These are phyloP conservation scores for Pythium biforme DNA, from an alignment of 352 stramenopile species.

Conservation along the genomic window DNA sequence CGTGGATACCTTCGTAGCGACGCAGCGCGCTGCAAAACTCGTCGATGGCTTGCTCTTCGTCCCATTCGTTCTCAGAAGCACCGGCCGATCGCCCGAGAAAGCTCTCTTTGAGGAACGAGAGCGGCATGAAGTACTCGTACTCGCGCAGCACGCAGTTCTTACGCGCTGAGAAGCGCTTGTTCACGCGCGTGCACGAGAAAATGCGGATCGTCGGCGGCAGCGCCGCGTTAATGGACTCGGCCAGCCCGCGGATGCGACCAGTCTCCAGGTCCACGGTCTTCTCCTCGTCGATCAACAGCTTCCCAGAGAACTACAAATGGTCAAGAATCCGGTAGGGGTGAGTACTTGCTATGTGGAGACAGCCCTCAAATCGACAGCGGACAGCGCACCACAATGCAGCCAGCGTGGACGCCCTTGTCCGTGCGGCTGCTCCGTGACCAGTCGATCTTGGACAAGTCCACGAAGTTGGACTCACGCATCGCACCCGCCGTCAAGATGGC, in stretches of 20 bases:
- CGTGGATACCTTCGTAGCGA: constrained; percentile 83
- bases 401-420: constrained; percentile 91
- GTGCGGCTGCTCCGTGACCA: constrained; percentile 89
- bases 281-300: constrained; percentile 84
- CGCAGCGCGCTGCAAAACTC: constrained; percentile 53
- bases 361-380: background rate
- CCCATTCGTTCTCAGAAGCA: constrained; percentile 15
- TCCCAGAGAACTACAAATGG: constrained; percentile 71
- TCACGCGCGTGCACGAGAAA: constrained; percentile 86
- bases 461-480: constrained; percentile 89
- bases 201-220: constrained; percentile 82
- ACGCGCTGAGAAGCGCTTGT: constrained; percentile 88
- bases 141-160: constrained; percentile 86
- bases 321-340: background rate
- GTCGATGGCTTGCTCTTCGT: constrained; percentile 40
- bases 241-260: constrained; percentile 56
- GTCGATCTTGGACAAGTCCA: constrained; percentile 86
- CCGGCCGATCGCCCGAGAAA: constrained; percentile 22
- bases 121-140: constrained; percentile 91
- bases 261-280: constrained; percentile 52
- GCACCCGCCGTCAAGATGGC: constrained; percentile 78
- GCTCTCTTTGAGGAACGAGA: constrained; percentile 66
- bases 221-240: constrained; percentile 69
- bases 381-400: constrained; percentile 83
- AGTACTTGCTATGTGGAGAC: background rate